Base-by-base conservation (phyloP, 108 stramenopile species). In the Aurantiochytrium sp. region DNA sequence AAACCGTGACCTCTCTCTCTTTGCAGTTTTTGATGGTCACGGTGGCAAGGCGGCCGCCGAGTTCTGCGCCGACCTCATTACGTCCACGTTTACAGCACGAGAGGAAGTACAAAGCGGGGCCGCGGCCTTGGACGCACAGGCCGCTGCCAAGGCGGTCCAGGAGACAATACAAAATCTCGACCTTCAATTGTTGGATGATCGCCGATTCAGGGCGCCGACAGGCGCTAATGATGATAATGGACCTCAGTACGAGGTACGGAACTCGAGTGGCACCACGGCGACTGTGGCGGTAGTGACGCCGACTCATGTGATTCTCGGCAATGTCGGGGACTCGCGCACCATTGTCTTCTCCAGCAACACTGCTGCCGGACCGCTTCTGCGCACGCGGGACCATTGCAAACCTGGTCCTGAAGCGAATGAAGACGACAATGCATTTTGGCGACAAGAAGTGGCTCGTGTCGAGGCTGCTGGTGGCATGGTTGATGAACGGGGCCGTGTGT, bases 21-120 rank as follows among this genome's bases (percentile, higher is more conserved):
- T 97, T 88, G 95, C 94, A 18, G 96, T 98, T 10, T 98, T 97
- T 89, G 97, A 98, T 91, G 97, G 97, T 14, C 97, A 98, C 88
- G 96, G 96, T 5, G 97, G 90, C 19, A 21, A 28, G n/a, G 45
- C 76, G 0, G n/a, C 51, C 10, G 76, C 76, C 25, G 51, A 53
- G 43, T 53, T 83, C 16, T n/a, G 49, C 45, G 45, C 76, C 18
- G 23, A 12, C n/a, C 10, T 6, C 25, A 47, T 83, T 3, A 45
- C 12, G 76, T 14, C 19, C 4, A 18, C n/a, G 14, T 83, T 83
- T 45, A 6, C 16, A 42, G 35, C 28, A 18, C 23, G 28, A 42
- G 72, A 23, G 23, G 72, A 72, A 42, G 72, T 23, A 18, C 16
- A 19, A 18, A 29, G 21, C 72, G 59, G 21, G 21, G 19, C 59